phyloP scores from a whole-genome alignment of 2,329 filamentous ascomycete genomes.

The Penicillium decumbens region DNA sequence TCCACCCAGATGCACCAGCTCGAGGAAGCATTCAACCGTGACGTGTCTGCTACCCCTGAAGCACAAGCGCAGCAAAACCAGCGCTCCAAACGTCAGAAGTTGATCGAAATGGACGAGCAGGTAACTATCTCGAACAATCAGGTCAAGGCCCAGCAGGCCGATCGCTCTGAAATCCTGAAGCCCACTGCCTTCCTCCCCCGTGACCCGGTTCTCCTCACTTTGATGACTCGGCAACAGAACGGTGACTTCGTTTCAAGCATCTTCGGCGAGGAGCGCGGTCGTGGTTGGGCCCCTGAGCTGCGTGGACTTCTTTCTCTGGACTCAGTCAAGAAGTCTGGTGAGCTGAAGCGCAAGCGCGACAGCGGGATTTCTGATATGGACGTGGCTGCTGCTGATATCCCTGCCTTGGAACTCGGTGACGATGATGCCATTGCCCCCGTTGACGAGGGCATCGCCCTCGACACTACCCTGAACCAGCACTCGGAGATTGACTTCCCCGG shows the following conservation, averaged over 20 bases:
- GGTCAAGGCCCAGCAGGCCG: constrained; percentile 80
- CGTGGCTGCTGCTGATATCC: constrained; percentile 63
- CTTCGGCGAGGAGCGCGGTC: constrained; percentile 72
- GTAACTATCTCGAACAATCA: constrained; percentile 71
- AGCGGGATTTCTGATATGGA: constrained; percentile 78
- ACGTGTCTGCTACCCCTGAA: constrained; percentile 37
- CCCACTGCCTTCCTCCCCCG: constrained; percentile 76
- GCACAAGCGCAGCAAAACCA: constrained; percentile 63
- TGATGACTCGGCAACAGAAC: constrained; percentile 87
- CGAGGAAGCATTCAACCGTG: constrained; percentile 32
- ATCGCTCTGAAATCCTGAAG: constrained; percentile 81
- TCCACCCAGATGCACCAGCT: constrained; percentile 58
- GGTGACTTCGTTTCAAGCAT: constrained; percentile 86
- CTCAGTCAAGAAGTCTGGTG: constrained; percentile 67
- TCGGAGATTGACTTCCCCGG: constrained; percentile 64
- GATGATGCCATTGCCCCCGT: constrained; percentile 55
- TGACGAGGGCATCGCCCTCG: constrained; percentile 51
- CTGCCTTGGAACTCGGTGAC: constrained; percentile 55
- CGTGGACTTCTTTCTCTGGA: constrained; percentile 88
- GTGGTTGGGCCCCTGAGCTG: constrained; percentile 85
- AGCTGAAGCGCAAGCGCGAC: constrained; percentile 91
- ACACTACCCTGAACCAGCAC: constrained; percentile 45
- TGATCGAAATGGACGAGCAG: constrained; percentile 74
- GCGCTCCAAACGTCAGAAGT: constrained; percentile 71
- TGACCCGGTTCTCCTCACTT: constrained; percentile 77